These are phyloP conservation scores for Clavispora carvajalis DNA, from an alignment of 805 yeast genomes.

Conservation along the genomic window DNA sequence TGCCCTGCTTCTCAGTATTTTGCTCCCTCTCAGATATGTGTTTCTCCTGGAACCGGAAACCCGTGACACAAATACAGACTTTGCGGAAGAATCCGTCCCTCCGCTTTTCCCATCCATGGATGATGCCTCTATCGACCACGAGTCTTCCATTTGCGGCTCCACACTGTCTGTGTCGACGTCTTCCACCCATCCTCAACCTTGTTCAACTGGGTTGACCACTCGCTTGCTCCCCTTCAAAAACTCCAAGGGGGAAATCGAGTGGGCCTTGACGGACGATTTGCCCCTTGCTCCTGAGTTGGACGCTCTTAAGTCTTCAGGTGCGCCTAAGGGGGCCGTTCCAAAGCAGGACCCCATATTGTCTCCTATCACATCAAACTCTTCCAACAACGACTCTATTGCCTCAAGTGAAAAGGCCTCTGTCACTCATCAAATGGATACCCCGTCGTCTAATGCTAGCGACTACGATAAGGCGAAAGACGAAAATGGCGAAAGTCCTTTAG, in stretches of 20 bases:
- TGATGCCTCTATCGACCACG: neutral
- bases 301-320: conserved; percentile 16
- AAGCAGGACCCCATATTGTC: conserved; percentile 17
- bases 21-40: neutral
- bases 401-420: conserved; percentile 13
- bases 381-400: conserved; percentile 28
- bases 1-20: neutral
- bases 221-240: conserved; percentile 49
- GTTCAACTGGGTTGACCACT: conserved; percentile 48
- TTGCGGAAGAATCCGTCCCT: neutral
- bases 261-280: conserved; percentile 47
- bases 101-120: conserved; percentile 13
- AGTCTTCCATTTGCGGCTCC: neutral
- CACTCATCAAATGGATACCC: conserved; percentile 22
- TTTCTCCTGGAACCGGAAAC: neutral
- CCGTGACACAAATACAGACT: neutral
- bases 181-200: conserved; percentile 22
- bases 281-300: conserved; percentile 24
- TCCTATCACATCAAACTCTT: conserved; percentile 36
- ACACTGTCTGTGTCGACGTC: neutral
- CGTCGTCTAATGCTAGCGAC: conserved; percentile 25
- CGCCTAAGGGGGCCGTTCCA: conserved; percentile 1
- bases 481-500: conserved; percentile 4
- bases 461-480: conserved; percentile 16
- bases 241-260: conserved; percentile 50